A percentile compares a stretch with the other conserved stretches of the same genome.
These are phyloP conservation scores for Acanthamoeba royreba DNA, from an alignment of 208 protist species.

Conservation along the genomic window DNA sequence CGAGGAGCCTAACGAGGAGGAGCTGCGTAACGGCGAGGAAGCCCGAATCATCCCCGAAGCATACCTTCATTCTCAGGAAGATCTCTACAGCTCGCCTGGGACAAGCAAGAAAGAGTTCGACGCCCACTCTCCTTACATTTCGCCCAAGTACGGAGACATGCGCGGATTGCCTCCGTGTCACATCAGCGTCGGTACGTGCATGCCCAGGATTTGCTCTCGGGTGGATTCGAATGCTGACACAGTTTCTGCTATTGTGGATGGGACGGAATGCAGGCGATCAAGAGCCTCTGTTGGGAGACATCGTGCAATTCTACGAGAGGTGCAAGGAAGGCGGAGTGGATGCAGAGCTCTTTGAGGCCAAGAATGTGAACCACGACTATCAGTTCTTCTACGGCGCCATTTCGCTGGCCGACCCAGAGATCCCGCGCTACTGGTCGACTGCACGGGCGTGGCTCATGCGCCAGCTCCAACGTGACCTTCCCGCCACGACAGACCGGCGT, in stretches of 20 bases:
- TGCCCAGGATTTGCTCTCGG: too few relatives aligned
- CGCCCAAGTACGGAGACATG: background rate
- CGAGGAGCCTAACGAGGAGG: too few relatives aligned
- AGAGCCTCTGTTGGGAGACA: background rate
- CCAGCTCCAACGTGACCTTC: background rate
- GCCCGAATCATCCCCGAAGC: too few relatives aligned
- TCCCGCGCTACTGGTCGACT: background rate
- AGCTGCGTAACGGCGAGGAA: too few relatives aligned
- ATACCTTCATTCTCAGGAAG: too few relatives aligned
- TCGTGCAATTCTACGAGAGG: background rate
- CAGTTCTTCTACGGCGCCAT: background rate
- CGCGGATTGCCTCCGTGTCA: background rate
- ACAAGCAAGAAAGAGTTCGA: background rate
- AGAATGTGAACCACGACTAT: slow-evolving; percentile 33
- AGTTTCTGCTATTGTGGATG: too few relatives aligned
- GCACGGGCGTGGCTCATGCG: background rate
- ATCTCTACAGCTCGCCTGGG: background rate
- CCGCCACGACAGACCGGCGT: too few relatives aligned
- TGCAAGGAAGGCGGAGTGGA: background rate
- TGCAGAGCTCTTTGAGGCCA: background rate
- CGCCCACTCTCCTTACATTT: background rate
- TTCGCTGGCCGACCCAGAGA: background rate
- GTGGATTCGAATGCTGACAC: background rate
- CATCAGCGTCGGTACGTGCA: background rate
- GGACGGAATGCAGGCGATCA: background rate